These are phyloP conservation scores for Carpinus viminea DNA, from an alignment of 306 rosid species.

Conservation along the genomic window DNA sequence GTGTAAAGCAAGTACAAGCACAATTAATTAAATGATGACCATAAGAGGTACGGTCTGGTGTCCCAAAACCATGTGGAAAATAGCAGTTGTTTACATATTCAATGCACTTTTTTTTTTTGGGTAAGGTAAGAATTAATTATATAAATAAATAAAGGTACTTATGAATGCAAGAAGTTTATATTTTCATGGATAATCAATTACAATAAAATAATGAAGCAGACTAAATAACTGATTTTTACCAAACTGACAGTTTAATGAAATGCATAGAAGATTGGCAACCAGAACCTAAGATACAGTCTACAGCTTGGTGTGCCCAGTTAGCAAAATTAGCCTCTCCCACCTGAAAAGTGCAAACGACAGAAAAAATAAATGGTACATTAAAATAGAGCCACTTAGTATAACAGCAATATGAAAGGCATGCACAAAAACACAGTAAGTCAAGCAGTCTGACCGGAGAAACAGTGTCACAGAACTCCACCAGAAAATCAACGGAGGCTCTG, in stretches of 20 bases:
- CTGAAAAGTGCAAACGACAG: constrained; percentile 40
- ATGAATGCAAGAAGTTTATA: constrained; percentile 1
- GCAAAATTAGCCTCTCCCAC: constrained; percentile 59
- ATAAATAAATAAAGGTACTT: neutral
- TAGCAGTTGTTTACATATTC: neutral
- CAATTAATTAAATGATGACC: too few relatives aligned
- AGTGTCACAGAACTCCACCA: constrained; percentile 78
- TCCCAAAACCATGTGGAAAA: neutral
- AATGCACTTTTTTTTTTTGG: too few relatives aligned
- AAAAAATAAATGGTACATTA: neutral
- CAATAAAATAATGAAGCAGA: neutral
- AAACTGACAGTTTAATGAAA: neutral
- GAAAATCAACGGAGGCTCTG: constrained; percentile 77
- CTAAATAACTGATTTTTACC: neutral
- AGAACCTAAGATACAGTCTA: constrained; percentile 80
- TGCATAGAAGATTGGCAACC: neutral
- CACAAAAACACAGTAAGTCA: neutral
- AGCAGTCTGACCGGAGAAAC: constrained; percentile 54
- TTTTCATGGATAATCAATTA: neutral
- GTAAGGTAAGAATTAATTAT: too few relatives aligned
- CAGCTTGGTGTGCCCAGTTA: constrained; percentile 85
- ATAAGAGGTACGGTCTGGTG: neutral
- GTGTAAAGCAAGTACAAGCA: neutral
- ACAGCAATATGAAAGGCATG: neutral
- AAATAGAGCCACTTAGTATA: neutral